Percentiles rank a stretch among this genome's conserved stretches.
Conservation (phyloP, 2,329 filamentous ascomycete genomes). For the Ambrosiella beaveri region DNA sequence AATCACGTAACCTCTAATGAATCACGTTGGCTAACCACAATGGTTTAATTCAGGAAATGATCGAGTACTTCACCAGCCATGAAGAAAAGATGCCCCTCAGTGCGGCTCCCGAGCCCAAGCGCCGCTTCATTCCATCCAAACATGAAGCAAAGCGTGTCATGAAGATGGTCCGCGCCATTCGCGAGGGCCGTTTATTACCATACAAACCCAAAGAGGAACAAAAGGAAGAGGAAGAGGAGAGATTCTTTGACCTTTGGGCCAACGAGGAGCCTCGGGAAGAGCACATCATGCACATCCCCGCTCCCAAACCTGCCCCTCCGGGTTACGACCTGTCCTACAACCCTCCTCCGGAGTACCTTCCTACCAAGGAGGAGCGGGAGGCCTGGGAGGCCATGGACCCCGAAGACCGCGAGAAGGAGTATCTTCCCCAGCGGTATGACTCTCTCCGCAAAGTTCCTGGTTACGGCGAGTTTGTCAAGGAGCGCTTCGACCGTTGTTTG, state of each 20-base stretch:
- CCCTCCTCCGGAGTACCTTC: conserved; percentile 84
- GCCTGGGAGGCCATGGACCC: conserved; percentile 74
- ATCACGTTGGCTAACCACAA: conserved; percentile 12
- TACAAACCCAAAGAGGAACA: conserved; percentile 58
- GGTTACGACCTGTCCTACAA: conserved; percentile 95
- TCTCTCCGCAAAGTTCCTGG: conserved; percentile 82
- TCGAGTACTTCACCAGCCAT: conserved; percentile 86
- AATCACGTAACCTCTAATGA: background rate
- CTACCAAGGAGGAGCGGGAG: conserved; percentile 65
- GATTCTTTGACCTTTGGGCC: conserved; percentile 83
- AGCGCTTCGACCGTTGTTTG: conserved; percentile 86
- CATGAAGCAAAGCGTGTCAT: conserved; percentile 92
- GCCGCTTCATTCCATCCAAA: conserved; percentile 88
- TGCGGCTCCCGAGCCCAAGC: conserved; percentile 86
- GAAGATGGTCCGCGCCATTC: conserved; percentile 92
- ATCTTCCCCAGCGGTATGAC: conserved; percentile 64
- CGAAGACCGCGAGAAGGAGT: conserved; percentile 82
- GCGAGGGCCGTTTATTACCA: conserved; percentile 82
- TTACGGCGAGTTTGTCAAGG: conserved; percentile 79
- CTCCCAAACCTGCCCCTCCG: conserved; percentile 81
- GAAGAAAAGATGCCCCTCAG: conserved; percentile 89
- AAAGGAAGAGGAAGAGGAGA: conserved; percentile 39
- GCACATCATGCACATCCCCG: conserved; percentile 86
- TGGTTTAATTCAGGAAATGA: conserved; percentile 43
- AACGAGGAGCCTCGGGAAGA: conserved; percentile 70